A percentile compares a stretch with the other conserved stretches of the same genome.
Evolutionary conservation across 768 basidiomycete species (phyloP).

Genomic region (Royoungia palumana): DNA sequence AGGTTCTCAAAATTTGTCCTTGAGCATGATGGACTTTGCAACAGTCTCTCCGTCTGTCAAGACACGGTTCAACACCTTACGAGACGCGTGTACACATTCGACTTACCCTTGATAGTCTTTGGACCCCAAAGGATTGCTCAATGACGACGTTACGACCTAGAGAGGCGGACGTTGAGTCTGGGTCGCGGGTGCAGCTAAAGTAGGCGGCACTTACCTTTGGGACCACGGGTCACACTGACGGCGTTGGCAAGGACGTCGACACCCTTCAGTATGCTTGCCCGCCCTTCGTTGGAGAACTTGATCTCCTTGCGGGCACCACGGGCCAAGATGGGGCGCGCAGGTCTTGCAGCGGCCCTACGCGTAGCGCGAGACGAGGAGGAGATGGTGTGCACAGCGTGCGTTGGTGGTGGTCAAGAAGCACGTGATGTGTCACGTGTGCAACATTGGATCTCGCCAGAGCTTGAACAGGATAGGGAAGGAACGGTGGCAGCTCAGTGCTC

Average conservation of each 20-base stretch:
- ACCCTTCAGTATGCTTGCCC: slow-evolving; percentile 90
- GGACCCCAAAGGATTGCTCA: slow-evolving; percentile 88
- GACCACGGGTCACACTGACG: slow-evolving; percentile 93
- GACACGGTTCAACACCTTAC: too few species aligned
- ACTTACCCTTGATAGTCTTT: slow-evolving; percentile 92
- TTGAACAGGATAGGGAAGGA: too few species aligned
- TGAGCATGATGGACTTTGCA: slow-evolving; percentile 88
- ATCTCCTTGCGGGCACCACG: slow-evolving; percentile 94
- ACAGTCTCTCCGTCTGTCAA: too few species aligned
- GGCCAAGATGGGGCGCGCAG: slow-evolving; percentile 48
- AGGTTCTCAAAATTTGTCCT: slow-evolving; percentile 99
- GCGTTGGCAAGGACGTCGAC: slow-evolving; percentile 97
- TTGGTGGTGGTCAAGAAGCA: slow-evolving; percentile 11
- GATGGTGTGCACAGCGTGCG: too few species aligned
- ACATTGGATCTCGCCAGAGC: too few species aligned
- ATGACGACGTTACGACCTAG: slow-evolving; percentile 97
- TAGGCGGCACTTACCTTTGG: slow-evolving; percentile 63
- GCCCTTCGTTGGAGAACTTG: slow-evolving; percentile 93
- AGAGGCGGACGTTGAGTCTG: slow-evolving; percentile 12
- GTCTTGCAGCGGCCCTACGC: slow-evolving; percentile 62
- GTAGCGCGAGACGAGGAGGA: slow-evolving; percentile 55
- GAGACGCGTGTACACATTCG: not conserved
- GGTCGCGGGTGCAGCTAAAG: not conserved
- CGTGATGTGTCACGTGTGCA: slow-evolving; percentile 21
- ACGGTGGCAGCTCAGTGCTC: too few species aligned